Evolutionary conservation across 1,284 basidiomycete genomes (phyloP).

Genomic region (Rhodotorula sp.): DNA sequence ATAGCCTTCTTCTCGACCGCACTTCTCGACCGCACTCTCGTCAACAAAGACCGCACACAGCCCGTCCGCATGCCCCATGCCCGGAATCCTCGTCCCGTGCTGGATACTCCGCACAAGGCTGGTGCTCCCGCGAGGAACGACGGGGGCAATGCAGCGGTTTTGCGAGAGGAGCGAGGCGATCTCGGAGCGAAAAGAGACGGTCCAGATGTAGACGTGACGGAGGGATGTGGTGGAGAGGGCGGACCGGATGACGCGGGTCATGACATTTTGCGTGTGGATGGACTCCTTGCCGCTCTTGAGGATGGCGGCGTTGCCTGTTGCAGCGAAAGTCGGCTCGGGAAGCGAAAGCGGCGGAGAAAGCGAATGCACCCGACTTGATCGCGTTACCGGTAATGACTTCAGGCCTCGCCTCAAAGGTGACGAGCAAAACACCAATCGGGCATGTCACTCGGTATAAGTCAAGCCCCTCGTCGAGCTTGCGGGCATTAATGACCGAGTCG

Average conservation of each 20-base stretch:
- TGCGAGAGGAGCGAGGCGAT: slow-evolving; percentile 80
- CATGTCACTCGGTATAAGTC: slow-evolving; percentile 93
- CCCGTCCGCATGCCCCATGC: slow-evolving; percentile 99
- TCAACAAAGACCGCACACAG: slow-evolving; percentile 88
- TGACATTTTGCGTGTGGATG: slow-evolving; percentile 67
- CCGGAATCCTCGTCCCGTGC: slow-evolving; percentile 85
- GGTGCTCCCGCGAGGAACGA: slow-evolving; percentile 94
- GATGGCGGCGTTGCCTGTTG: slow-evolving; percentile 83
- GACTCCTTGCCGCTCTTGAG: slow-evolving; percentile 97
- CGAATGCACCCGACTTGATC: slow-evolving; percentile 80
- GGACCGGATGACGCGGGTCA: slow-evolving; percentile 74
- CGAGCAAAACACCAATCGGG: slow-evolving; percentile 92
- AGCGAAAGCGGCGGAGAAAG: neutral
- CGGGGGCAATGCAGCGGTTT: slow-evolving; percentile 91
- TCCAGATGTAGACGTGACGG: slow-evolving; percentile 80
- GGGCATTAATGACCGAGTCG: slow-evolving; percentile 79
- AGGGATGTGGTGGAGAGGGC: slow-evolving; percentile 71
- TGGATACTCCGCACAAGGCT: slow-evolving; percentile 85
- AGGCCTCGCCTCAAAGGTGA: slow-evolving; percentile 96
- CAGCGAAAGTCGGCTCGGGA: too few species aligned
- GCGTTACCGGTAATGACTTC: slow-evolving; percentile 95
- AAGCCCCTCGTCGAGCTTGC: slow-evolving; percentile 76
- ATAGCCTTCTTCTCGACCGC: slow-evolving; percentile 73
- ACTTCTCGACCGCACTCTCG: slow-evolving; percentile 73
- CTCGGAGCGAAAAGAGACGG: slow-evolving; percentile 87